These are phyloP conservation scores for Trichosporon sp. DNA, from an alignment of 1,284 basidiomycete genomes.

Conservation along the genomic window DNA sequence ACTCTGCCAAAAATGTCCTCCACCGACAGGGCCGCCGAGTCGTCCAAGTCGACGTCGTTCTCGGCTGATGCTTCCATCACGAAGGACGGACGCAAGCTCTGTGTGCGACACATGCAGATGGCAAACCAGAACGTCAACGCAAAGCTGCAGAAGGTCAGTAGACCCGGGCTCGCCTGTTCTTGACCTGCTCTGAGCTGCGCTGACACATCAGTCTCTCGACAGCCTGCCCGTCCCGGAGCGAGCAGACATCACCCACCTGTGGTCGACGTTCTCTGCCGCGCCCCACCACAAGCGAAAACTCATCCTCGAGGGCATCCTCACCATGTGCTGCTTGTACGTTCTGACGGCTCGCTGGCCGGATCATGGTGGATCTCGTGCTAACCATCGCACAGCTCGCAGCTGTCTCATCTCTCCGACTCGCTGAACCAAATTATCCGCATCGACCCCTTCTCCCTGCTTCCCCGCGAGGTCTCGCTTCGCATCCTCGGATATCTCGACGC, in stretches of 20 bases:
- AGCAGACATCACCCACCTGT: constrained; percentile 83
- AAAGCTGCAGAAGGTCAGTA: constrained; percentile 81
- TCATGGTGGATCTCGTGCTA: background rate
- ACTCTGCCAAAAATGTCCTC: constrained; percentile 4
- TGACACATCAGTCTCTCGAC: constrained; percentile 75
- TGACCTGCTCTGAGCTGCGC: background rate
- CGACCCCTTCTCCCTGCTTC: constrained; percentile 89
- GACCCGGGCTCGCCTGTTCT: background rate
- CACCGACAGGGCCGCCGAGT: background rate
- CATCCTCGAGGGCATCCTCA: constrained; percentile 93
- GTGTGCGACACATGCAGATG: constrained; percentile 78
- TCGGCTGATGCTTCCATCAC: constrained; percentile 3
- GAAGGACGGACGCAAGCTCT: constrained; percentile 44
- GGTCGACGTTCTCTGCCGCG: constrained; percentile 95
- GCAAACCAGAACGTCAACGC: constrained; percentile 92
- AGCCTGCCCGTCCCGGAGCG: constrained; percentile 83
- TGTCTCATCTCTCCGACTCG: constrained; percentile 93
- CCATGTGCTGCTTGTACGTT: constrained; percentile 91
- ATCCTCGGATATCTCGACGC: constrained; percentile 92
- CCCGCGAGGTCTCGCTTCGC: constrained; percentile 83
- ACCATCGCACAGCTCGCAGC: constrained; percentile 58
- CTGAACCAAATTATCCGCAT: constrained; percentile 87
- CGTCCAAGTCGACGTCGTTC: background rate
- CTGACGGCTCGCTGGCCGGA: background rate
- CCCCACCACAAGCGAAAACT: constrained; percentile 83